Evolutionary conservation across 371 early-diverging fungal species (phyloP).

Genomic region (Sporodiniella umbellata): DNA sequence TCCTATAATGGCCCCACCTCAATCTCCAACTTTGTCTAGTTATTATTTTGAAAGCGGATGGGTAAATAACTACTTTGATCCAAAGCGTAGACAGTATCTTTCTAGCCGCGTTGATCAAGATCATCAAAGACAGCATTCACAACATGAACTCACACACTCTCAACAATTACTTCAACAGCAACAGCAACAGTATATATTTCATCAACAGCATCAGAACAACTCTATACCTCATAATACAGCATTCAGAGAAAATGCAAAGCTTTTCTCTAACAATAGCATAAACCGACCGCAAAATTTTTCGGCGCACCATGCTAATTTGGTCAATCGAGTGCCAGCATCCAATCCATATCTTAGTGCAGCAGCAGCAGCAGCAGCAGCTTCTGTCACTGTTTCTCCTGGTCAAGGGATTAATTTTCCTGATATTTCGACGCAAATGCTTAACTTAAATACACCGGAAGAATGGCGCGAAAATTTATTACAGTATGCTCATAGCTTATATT

Average conservation of each 20-base stretch:
- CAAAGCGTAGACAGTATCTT: slow-evolving; percentile 37
- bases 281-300: slow-evolving; percentile 5
- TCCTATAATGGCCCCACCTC: slow-evolving; percentile 50
- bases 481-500: slow-evolving; percentile 66
- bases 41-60: slow-evolving; percentile 49
- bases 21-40: slow-evolving; percentile 47
- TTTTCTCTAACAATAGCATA: slow-evolving; percentile 11
- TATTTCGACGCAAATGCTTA: slow-evolving; percentile 2
- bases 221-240: not conserved
- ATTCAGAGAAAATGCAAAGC: slow-evolving; percentile 15
- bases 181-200: slow-evolving; percentile 12
- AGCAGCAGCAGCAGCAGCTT: slow-evolving; percentile 27
- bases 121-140: slow-evolving; percentile 19
- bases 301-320: slow-evolving; percentile 3
- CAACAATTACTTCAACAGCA: slow-evolving; percentile 7
- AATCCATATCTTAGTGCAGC: slow-evolving; percentile 28
- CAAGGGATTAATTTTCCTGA: slow-evolving; percentile 2
- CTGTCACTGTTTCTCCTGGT: slow-evolving; percentile 23
- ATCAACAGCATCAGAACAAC: slow-evolving; percentile 24
- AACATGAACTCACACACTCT: not conserved
- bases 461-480: slow-evolving; percentile 63
- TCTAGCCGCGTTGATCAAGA: slow-evolving; percentile 39
- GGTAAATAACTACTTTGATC: slow-evolving; percentile 45
- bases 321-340: slow-evolving; percentile 10
- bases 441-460: slow-evolving; percentile 26